Evolutionary conservation across 116 monocot genomes (phyloP).

Genomic region (Iris pallida): DNA sequence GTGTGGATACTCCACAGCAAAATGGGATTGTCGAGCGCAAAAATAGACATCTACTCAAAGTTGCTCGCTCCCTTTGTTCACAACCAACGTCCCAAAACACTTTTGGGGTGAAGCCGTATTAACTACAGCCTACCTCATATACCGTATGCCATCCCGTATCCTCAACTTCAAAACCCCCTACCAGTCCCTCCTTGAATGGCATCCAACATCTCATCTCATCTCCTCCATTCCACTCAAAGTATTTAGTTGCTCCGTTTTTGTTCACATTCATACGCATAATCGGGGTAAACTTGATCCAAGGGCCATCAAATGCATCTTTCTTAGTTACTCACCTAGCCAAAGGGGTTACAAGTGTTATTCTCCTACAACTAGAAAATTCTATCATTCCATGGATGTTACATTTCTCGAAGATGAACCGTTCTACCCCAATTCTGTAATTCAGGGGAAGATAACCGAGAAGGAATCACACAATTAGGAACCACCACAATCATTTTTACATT

Average conservation of each 20-base stretch:
- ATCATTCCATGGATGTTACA: too few relatives aligned
- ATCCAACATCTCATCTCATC: neutral
- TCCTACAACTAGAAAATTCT: too few relatives aligned
- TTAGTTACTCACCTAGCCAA: too few relatives aligned
- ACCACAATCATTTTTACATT: too few relatives aligned
- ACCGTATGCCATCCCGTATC: neutral
- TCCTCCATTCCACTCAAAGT: conserved; percentile 5
- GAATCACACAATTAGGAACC: too few relatives aligned
- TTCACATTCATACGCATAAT: neutral
- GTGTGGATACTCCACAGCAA: conserved; percentile 3
- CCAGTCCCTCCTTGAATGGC: neutral
- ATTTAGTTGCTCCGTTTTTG: neutral
- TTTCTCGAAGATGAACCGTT: too few relatives aligned
- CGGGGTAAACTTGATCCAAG: neutral
- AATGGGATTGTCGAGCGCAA: neutral
- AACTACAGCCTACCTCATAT: conserved; percentile 1
- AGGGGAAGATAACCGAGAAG: too few relatives aligned
- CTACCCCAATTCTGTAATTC: too few relatives aligned
- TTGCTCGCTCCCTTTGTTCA: neutral
- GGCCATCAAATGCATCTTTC: neutral
- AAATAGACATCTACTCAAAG: neutral
- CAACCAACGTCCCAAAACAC: neutral
- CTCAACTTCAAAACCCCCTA: neutral
- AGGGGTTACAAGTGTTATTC: too few relatives aligned
- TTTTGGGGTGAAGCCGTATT: conserved; percentile 4